Conservation (phyloP, 2,329 filamentous ascomycete species). For the Epichloe elymi region DNA sequence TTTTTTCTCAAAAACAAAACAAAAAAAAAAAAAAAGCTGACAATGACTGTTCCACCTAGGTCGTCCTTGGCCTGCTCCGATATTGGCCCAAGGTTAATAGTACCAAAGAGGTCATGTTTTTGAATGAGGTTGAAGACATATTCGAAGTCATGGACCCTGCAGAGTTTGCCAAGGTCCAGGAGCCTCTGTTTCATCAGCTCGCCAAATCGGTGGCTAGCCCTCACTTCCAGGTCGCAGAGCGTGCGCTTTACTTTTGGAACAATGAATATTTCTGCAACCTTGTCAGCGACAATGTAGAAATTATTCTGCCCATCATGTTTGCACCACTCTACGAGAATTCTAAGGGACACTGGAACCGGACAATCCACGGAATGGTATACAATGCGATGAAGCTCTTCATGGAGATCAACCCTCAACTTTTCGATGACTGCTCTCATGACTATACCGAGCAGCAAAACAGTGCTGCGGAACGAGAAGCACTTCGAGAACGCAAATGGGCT, state of each 20-base stretch:
- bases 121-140: conserved; percentile 98
- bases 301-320: conserved; percentile 98
- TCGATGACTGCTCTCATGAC: conserved; percentile 96
- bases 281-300: conserved; percentile 96
- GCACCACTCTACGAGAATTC: conserved; percentile 96
- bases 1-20: too few relatives aligned
- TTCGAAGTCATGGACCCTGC: conserved; percentile 99
- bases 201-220: conserved; percentile 97
- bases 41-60: conserved; percentile 32
- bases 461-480: conserved; percentile 69
- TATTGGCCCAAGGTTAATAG: conserved; percentile 99
- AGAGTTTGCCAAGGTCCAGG: conserved; percentile 97
- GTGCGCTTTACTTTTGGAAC: conserved; percentile 99
- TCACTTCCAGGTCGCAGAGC: conserved; percentile 96
- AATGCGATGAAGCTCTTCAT: conserved; percentile 99
- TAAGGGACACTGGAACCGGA: conserved; percentile 99
- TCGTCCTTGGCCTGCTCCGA: conserved; percentile 82
- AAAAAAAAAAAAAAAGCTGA: neutral
- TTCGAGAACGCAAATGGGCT: conserved; percentile 81
- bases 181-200: conserved; percentile 91
- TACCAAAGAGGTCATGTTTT: conserved; percentile 98
- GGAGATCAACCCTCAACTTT: conserved; percentile 97
- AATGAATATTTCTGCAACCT: conserved; percentile 99
- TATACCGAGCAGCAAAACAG: conserved; percentile 95
- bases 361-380: conserved; percentile 98